These are phyloP conservation scores for Berberis thunbergii DNA, from an alignment of 164 flowering plant genomes.

Conservation along the genomic window DNA sequence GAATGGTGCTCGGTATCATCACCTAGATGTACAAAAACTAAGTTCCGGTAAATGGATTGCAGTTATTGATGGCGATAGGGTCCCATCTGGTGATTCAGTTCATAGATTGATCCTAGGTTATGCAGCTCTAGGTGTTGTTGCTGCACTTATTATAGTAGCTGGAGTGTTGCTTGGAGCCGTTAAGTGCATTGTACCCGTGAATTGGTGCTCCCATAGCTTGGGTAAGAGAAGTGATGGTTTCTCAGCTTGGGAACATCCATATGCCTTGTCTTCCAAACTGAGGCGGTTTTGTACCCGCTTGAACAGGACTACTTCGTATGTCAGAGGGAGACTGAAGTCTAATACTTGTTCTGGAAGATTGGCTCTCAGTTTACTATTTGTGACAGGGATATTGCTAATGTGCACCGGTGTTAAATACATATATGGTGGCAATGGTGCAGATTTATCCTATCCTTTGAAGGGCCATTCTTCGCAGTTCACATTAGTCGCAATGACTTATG, in stretches of 20 bases:
- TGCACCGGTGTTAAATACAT: slow-evolving; percentile 54
- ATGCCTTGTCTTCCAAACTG: slow-evolving; percentile 38
- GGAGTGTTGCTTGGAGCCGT: slow-evolving; percentile 77
- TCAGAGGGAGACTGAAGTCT: slow-evolving; percentile 46
- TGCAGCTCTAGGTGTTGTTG: slow-evolving; percentile 37
- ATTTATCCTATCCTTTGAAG: slow-evolving; percentile 57
- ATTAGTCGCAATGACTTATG: slow-evolving; percentile 81
- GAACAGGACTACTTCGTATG: slow-evolving; percentile 36
- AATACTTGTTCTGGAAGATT: slow-evolving; percentile 45
- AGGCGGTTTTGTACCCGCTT: slow-evolving; percentile 59
- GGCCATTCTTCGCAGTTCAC: slow-evolving; percentile 88
- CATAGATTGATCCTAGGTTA: slow-evolving; percentile 55
- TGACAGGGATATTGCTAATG: slow-evolving; percentile 33
- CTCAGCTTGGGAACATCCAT: slow-evolving; percentile 45
- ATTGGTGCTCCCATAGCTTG: slow-evolving; percentile 45
- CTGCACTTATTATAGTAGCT: slow-evolving; percentile 34
- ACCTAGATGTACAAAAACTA: slow-evolving; percentile 72
- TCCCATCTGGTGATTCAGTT: slow-evolving; percentile 67
- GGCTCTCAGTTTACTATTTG: slow-evolving; percentile 31
- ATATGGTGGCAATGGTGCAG: slow-evolving; percentile 80
- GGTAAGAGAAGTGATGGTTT: slow-evolving; percentile 55
- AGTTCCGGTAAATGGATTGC: slow-evolving; percentile 69
- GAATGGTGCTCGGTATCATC: slow-evolving; percentile 89
- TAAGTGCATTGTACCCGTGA: slow-evolving; percentile 59
- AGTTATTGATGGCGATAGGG: slow-evolving; percentile 86